A percentile compares a stretch with the other conserved stretches of the same genome.
phyloP scores from a whole-genome alignment of 129 eudicot species.

The Solidago caesia region DNA sequence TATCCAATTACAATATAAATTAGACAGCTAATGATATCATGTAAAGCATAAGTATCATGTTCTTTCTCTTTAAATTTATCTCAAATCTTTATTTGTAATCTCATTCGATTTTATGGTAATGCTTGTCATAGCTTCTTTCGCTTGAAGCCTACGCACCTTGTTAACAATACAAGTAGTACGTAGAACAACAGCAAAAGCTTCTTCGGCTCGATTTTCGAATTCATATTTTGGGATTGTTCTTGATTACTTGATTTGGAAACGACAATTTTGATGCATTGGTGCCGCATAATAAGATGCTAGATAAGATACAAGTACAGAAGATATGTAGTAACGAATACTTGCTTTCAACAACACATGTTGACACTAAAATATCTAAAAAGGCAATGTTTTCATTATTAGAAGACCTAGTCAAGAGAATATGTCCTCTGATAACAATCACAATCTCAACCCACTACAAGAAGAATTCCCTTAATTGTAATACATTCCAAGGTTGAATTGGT shows the following conservation, averaged over 20 bases:
- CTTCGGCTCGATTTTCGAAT: too few species aligned
- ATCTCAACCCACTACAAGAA: constrained; percentile 23
- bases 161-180: too few species aligned
- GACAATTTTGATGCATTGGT: neutral
- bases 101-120: constrained; percentile 21
- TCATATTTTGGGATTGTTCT: neutral
- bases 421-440: constrained; percentile 22
- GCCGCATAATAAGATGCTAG: constrained; percentile 1
- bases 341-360: neutral
- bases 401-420: constrained; percentile 16
- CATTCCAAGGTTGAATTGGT: constrained; percentile 15
- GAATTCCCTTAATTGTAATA: constrained; percentile 18
- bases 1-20: constrained; percentile 11
- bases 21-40: neutral
- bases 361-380: constrained; percentile 1
- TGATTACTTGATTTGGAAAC: neutral
- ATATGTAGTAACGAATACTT: neutral
- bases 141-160: neutral
- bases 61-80: constrained; percentile 10
- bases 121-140: constrained; percentile 11
- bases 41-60: constrained; percentile 23
- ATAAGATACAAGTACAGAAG: constrained; percentile 7
- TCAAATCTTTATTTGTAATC: constrained; percentile 16
- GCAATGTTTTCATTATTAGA: neutral
- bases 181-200: too few species aligned